A percentile compares a stretch with the other conserved stretches of the same genome.
phyloP scores from a whole-genome alignment of 306 rosid species.

The Phaseolus lunatus region DNA sequence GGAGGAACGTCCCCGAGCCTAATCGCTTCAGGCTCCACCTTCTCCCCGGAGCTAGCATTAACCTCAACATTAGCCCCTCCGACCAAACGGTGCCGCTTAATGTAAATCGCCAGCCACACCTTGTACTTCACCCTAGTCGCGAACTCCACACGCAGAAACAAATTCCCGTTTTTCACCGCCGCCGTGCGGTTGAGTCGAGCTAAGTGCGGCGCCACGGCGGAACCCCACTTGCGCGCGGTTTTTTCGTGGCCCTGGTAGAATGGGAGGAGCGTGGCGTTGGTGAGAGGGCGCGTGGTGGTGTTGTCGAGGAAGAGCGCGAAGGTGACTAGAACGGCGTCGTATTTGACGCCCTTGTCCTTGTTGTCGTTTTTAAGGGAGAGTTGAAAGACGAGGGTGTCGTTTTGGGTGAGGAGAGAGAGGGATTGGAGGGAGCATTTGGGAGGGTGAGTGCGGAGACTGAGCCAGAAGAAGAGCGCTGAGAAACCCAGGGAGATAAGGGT shows the following conservation, averaged over 20 bases:
- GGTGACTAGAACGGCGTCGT: slow-evolving; percentile 54
- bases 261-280: slow-evolving; percentile 13
- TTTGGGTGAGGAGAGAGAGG: slow-evolving; percentile 61
- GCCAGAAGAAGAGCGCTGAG: slow-evolving; percentile 48
- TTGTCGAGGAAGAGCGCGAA: slow-evolving; percentile 36
- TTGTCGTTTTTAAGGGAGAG: slow-evolving; percentile 51
- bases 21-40: slow-evolving; percentile 45
- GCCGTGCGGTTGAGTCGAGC: slow-evolving; percentile 47
- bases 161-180: slow-evolving; percentile 10
- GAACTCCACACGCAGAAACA: slow-evolving; percentile 63
- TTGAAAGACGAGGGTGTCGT: slow-evolving; percentile 45
- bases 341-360: slow-evolving; percentile 69
- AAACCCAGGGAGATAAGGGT: slow-evolving; percentile 37
- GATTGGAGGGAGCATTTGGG: slow-evolving; percentile 60
- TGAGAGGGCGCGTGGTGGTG: slow-evolving; percentile 39
- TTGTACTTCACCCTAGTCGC: slow-evolving; percentile 70
- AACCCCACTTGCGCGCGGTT: slow-evolving; percentile 46
- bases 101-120: slow-evolving; percentile 55
- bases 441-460: slow-evolving; percentile 54
- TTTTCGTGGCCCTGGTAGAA: slow-evolving; percentile 80
- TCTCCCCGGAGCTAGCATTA: slow-evolving; percentile 50
- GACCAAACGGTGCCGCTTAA: slow-evolving; percentile 55
- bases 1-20: slow-evolving; percentile 53
- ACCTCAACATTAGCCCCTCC: slow-evolving; percentile 63
- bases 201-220: background rate